Conservation (phyloP, 176 grass and related monocot species). For the Microstegium vimineum region DNA sequence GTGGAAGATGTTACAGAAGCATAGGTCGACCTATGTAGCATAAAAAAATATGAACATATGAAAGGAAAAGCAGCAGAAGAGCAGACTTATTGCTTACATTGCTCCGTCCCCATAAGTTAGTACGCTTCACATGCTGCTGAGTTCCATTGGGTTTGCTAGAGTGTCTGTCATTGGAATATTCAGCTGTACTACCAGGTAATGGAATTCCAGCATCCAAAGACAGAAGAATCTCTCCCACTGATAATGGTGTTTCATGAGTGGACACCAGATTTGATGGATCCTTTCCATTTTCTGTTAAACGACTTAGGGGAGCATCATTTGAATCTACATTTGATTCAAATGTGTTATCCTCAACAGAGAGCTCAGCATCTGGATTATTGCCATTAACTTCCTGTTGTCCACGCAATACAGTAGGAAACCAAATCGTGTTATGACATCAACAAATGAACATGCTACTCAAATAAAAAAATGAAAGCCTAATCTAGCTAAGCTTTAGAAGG, state of each 20-base stretch:
- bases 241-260: constrained; percentile 59
- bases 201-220: constrained; percentile 83
- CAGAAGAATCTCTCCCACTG: constrained; percentile 96
- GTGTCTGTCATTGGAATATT: constrained; percentile 57
- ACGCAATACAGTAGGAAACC: constrained; percentile 19
- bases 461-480: background rate
- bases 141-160: constrained; percentile 71
- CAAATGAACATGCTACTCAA: constrained; percentile 13
- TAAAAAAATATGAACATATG: constrained; percentile 26
- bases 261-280: constrained; percentile 34
- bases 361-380: constrained; percentile 60
- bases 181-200: constrained; percentile 56
- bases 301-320: constrained; percentile 35
- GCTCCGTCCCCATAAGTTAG: constrained; percentile 79
- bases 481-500: background rate
- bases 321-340: constrained; percentile 41
- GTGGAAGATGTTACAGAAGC: background rate
- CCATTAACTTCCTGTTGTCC: constrained; percentile 56
- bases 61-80: background rate
- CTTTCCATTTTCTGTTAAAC: constrained; percentile 47
- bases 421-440: constrained; percentile 5
- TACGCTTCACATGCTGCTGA: constrained; percentile 53
- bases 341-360: constrained; percentile 35
- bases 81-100: constrained; percentile 54
- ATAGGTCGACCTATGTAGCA: background rate